A percentile compares a stretch with the other conserved stretches of the same genome.
These are phyloP conservation scores for Crassisporium funariophilum DNA, from an alignment of 768 basidiomycete genomes.

Conservation along the genomic window DNA sequence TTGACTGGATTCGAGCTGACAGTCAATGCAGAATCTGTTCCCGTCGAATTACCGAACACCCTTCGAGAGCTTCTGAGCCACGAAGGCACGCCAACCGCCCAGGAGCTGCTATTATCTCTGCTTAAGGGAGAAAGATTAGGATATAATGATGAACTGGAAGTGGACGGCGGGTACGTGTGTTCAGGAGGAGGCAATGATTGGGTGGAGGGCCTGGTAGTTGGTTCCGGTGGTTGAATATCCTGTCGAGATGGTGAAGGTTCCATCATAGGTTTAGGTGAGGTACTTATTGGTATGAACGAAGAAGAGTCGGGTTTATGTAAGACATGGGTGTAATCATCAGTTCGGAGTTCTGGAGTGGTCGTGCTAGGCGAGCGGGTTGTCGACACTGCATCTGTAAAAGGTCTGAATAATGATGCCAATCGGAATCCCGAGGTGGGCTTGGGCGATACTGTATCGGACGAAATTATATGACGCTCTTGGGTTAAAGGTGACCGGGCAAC, in stretches of 20 bases:
- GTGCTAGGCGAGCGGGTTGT: slow-evolving; percentile 27
- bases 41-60: slow-evolving; percentile 34
- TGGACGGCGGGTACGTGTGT: slow-evolving; percentile 84
- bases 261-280: slow-evolving; percentile 36
- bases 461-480: slow-evolving; percentile 44
- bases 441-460: slow-evolving; percentile 29
- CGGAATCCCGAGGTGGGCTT: slow-evolving; percentile 56
- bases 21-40: slow-evolving; percentile 25
- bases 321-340: slow-evolving; percentile 76
- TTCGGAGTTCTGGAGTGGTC: slow-evolving; percentile 31
- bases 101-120: slow-evolving; percentile 50
- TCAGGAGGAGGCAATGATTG: slow-evolving; percentile 33
- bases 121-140: slow-evolving; percentile 50
- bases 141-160: slow-evolving; percentile 48
- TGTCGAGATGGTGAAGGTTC: slow-evolving; percentile 5
- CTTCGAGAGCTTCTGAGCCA: slow-evolving; percentile 63
- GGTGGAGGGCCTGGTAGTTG: slow-evolving; percentile 13
- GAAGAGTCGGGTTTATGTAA: slow-evolving; percentile 51
- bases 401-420: slow-evolving; percentile 64
- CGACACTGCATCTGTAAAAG: slow-evolving; percentile 58
- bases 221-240: slow-evolving; percentile 9
- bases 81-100: slow-evolving; percentile 71
- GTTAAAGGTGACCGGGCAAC: slow-evolving; percentile 37
- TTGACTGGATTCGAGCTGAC: slow-evolving; percentile 44
- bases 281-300: slow-evolving; percentile 64